These are phyloP conservation scores for Crepidotus variabilis DNA, from an alignment of 768 basidiomycete species.

Conservation along the genomic window DNA sequence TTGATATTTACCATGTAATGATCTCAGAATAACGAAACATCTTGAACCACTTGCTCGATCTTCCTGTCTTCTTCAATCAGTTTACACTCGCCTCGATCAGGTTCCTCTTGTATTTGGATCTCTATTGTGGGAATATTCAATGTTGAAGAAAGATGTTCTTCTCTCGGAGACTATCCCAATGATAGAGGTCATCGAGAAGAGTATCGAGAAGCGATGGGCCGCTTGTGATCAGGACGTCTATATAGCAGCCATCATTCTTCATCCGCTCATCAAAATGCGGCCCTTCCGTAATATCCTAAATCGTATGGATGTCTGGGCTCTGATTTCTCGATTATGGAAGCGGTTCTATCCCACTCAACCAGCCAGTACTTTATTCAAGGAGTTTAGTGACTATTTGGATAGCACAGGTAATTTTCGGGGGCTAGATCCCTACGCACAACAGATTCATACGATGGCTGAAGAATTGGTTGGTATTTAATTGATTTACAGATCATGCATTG, in stretches of 20 bases:
- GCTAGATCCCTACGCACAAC: background rate
- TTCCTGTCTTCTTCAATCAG: constrained; percentile 28
- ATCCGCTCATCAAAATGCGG: constrained; percentile 19
- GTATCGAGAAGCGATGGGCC: constrained; percentile 30
- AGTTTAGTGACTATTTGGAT: background rate
- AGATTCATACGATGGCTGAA: background rate
- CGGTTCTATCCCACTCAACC: background rate
- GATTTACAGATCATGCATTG: background rate
- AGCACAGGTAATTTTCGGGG: background rate
- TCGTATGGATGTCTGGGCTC: background rate
- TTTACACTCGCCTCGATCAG: constrained; percentile 26
- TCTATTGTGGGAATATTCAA: constrained; percentile 21
- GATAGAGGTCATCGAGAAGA: constrained; percentile 15
- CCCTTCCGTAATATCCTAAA: constrained; percentile 1
- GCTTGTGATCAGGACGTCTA: constrained; percentile 30
- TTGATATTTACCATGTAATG: background rate
- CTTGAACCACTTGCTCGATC: constrained; percentile 35
- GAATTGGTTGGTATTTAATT: background rate
- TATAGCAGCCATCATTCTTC: constrained; percentile 29
- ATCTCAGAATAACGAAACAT: constrained; percentile 14
- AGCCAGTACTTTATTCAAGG: background rate
- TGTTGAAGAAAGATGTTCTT: constrained; percentile 1
- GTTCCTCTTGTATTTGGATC: constrained; percentile 28
- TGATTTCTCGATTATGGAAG: background rate
- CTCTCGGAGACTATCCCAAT: constrained; percentile 10